phyloP scores from a whole-genome alignment of 352 stramenopile species.

The Globisporangium yorkense region DNA sequence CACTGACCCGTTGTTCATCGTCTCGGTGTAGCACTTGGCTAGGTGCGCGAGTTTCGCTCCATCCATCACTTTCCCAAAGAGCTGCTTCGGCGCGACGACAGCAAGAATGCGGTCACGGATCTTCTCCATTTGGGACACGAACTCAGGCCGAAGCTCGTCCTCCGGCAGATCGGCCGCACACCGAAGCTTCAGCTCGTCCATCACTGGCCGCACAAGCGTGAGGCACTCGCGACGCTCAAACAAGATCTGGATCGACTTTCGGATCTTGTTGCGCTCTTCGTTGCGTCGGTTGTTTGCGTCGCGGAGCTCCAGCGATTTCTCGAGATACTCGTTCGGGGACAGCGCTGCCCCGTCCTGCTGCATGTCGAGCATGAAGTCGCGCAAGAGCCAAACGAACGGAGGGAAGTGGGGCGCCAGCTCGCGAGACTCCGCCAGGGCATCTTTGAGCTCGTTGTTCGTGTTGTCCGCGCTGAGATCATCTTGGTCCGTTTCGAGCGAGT shows the following conservation, averaged over 20 bases:
- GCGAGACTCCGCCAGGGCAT: constrained; percentile 35
- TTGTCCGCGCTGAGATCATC: constrained; percentile 3
- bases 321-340: constrained; percentile 70
- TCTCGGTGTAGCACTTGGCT: constrained; percentile 61
- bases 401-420: constrained; percentile 74
- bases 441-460: constrained; percentile 7
- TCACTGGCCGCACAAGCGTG: constrained; percentile 73
- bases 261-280: constrained; percentile 70
- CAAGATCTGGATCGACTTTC: constrained; percentile 53
- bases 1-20: constrained; percentile 70
- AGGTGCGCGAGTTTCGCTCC: constrained; percentile 58
- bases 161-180: constrained; percentile 46
- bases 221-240: constrained; percentile 72
- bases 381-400: constrained; percentile 76
- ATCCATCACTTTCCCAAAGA: constrained; percentile 62
- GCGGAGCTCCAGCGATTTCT: constrained; percentile 61
- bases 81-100: constrained; percentile 48
- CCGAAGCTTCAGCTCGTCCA: constrained; percentile 55
- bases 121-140: constrained; percentile 57
- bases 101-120: constrained; percentile 47
- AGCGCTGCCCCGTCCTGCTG: constrained; percentile 49
- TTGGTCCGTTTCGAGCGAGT: background rate
- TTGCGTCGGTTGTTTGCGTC: constrained; percentile 33
- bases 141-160: constrained; percentile 66
- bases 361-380: constrained; percentile 82